These are phyloP conservation scores for Tolypocladium capitatum DNA, from an alignment of 2,329 filamentous ascomycete genomes.

Conservation along the genomic window DNA sequence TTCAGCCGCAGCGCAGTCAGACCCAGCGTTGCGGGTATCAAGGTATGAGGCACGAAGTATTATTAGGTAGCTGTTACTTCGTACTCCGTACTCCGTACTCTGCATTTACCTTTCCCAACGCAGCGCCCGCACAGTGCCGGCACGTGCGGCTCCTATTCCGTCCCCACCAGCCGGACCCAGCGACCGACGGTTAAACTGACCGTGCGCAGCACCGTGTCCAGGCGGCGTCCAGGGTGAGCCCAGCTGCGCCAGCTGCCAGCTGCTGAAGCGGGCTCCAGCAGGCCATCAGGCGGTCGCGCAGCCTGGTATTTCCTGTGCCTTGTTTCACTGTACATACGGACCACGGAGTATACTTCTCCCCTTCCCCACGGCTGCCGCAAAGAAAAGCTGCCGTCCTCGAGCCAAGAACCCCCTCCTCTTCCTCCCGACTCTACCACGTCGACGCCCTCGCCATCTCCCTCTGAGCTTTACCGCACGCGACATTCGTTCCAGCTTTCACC, in stretches of 20 bases:
- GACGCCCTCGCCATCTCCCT: slow-evolving; percentile 7
- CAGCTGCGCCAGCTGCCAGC: no score
- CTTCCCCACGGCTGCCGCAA: not conserved
- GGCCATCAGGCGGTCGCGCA: not conserved
- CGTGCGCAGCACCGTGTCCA: not conserved
- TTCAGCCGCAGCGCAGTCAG: no score
- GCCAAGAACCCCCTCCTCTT: slow-evolving; percentile 2
- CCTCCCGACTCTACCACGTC: not conserved
- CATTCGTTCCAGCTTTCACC: slow-evolving; percentile 1
- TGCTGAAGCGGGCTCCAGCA: not conserved
- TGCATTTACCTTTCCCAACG: no score
- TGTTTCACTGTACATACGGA: no score
- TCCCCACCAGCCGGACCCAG: not conserved
- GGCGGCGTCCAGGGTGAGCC: not conserved
- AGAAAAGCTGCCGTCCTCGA: slow-evolving; percentile 7
- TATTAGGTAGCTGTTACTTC: no score
- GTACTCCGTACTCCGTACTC: no score
- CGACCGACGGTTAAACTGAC: not conserved
- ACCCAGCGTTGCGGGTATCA: no score
- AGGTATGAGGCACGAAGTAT: no score
- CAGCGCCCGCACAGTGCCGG: not conserved
- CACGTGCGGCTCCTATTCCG: not conserved
- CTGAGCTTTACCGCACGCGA: not conserved
- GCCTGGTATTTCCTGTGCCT: not conserved
- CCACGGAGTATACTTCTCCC: no score